phyloP scores from a whole-genome alignment of 2,329 filamentous ascomycete species.

The Curvularia sp. region DNA sequence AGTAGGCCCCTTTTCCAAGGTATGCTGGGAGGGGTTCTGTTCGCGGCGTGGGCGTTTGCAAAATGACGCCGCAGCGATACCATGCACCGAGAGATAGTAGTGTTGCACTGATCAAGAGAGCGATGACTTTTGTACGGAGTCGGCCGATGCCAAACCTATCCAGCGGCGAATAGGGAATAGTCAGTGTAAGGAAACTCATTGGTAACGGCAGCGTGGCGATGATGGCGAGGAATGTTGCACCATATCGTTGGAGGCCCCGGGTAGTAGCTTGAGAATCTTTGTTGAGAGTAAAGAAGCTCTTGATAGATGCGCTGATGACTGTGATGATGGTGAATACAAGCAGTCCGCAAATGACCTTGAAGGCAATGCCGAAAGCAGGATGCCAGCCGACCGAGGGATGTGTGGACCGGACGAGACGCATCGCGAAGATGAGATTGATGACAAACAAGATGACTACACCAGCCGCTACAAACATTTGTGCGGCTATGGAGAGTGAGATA shows the following conservation, averaged over 20 bases:
- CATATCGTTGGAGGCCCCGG: conserved; percentile 70
- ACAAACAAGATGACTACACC: conserved; percentile 79
- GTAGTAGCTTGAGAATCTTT: conserved; percentile 59
- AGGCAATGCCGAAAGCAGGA: conserved; percentile 57
- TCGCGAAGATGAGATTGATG: conserved; percentile 78
- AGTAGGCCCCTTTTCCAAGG: conserved; percentile 75
- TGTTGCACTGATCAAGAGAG: conserved; percentile 66
- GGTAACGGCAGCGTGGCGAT: conserved; percentile 72
- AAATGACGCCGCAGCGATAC: conserved; percentile 70
- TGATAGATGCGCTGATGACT: conserved; percentile 69
- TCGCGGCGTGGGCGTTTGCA: conserved; percentile 56
- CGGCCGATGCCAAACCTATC: conserved; percentile 72
- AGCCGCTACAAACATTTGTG: conserved; percentile 73
- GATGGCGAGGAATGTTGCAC: conserved; percentile 66
- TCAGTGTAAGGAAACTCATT: conserved; percentile 58
- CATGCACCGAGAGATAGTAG: conserved; percentile 73
- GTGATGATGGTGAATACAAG: conserved; percentile 68
- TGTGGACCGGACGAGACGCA: conserved; percentile 75
- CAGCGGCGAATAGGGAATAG: conserved; percentile 54
- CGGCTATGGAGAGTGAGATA: conserved; percentile 61
- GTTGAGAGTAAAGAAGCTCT: conserved; percentile 72
- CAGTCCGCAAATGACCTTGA: conserved; percentile 66
- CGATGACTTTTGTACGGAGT: conserved; percentile 69
- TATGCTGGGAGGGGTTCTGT: conserved; percentile 70
- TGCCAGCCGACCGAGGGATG: conserved; percentile 77